Evolutionary conservation across 345 rosid genomes (phyloP), one percentile per base, ranked within the genome.

Genomic region (Pseudoturritis turrita): DNA sequence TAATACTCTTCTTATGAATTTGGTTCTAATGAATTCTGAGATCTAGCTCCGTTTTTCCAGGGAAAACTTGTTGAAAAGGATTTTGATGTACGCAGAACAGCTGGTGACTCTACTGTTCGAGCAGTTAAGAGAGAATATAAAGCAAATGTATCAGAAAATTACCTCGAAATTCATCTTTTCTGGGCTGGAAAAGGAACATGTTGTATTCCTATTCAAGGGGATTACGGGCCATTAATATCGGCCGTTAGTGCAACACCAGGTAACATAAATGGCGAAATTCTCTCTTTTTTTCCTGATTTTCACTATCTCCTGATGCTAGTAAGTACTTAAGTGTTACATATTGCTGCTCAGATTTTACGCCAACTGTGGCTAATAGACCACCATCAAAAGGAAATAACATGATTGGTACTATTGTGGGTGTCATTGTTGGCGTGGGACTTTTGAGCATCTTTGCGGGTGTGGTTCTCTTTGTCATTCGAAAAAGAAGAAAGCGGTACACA

Each of bases 171-270:
- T 15, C 80, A 77, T 70, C 67, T 76, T 39, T 76, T 76, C 56
- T 70, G 72, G 80, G 72, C 71, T 39, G 80, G 80, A 21, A 77
- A 77, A 28, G 79, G 79, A 36, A 77, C 76, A n/a, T 77, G 80
- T 6, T 77, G 76, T 58, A 18, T 70, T 63, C 80, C 80, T 70
- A 2, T 12, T 23, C 72, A 71, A 65, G 72, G 80, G 17, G 14
- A 56, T 28, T 77, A 77, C 41, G 80, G 80, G 14, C 79, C 80
- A 10, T 41, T 61, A 53, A 37, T 76, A 12, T 84, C 90, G 3
- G 86, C 90, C 31, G 67, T 86, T 71, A 83, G 88, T 70, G 87
- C 85, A 17, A 71, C 71, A 10, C 77, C 90, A 81, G 87, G 91
- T 89, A 73, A 67, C 55, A 10, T 13, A 13, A 33, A 62, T 43